Evolutionary conservation across 1,284 basidiomycete species (phyloP).

Genomic region (Hortiboletus rubellus): DNA sequence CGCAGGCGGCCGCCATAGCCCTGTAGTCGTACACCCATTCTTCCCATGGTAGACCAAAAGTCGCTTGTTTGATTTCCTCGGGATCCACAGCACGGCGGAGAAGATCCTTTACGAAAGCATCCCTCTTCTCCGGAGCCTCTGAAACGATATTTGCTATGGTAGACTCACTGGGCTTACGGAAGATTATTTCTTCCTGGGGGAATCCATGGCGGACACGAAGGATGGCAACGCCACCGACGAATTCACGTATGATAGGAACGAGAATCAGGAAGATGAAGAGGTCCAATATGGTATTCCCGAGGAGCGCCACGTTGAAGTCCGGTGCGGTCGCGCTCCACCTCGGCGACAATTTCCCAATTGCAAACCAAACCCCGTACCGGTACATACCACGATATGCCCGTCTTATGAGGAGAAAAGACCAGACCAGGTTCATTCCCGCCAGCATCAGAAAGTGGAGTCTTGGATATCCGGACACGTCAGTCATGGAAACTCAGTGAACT

Average conservation of each 20-base stretch:
- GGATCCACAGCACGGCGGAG: constrained; percentile 32
- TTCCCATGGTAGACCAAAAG: constrained; percentile 35
- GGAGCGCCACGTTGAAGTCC: constrained; percentile 13
- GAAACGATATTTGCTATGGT: constrained; percentile 28
- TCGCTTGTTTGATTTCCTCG: constrained; percentile 28
- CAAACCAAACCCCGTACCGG: constrained; percentile 32
- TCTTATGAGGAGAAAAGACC: constrained; percentile 25
- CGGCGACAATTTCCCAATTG: constrained; percentile 24
- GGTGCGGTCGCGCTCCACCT: constrained; percentile 17
- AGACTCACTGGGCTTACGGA: constrained; percentile 32
- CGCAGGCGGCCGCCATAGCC: constrained; percentile 30
- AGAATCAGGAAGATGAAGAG: constrained; percentile 29
- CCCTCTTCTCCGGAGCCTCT: constrained; percentile 31
- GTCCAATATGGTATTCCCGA: constrained; percentile 30
- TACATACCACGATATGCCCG: constrained; percentile 25
- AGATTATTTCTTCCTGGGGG: constrained; percentile 29
- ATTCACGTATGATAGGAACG: constrained; percentile 25
- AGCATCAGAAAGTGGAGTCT: constrained; percentile 31
- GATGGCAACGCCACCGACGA: constrained; percentile 19
- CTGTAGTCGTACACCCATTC: constrained; percentile 35
- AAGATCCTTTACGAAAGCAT: constrained; percentile 26
- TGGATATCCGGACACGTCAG: constrained; percentile 7
- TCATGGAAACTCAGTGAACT: not conserved
- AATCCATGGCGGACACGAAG: constrained; percentile 33
- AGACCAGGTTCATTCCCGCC: constrained; percentile 28